Conservation (phyloP, 441 rosid species). For the Bruguiera hainesii region DNA sequence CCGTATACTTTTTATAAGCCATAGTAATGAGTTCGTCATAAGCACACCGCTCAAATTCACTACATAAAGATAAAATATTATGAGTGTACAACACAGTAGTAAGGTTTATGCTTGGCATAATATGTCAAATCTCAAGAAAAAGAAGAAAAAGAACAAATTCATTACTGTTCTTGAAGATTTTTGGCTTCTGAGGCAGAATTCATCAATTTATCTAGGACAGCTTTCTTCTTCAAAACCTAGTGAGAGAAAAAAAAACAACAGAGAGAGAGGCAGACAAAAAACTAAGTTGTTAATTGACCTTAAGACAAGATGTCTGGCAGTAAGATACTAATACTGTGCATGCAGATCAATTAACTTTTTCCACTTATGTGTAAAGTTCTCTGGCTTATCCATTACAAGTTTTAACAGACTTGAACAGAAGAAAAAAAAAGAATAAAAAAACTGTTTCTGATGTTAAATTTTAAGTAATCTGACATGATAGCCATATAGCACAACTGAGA, state of each 20-base stretch:
- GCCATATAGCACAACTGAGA: conserved; percentile 17
- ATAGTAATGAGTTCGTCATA: conserved; percentile 71
- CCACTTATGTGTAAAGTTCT: not conserved
- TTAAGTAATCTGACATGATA: conserved; percentile 7
- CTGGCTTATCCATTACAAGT: not conserved
- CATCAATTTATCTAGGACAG: conserved; percentile 50
- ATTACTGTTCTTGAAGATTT: conserved; percentile 72
- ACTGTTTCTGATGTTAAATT: conserved; percentile 2
- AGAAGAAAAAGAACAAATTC: conserved; percentile 18
- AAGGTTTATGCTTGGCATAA: conserved; percentile 6
- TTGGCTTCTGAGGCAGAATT: conserved; percentile 54
- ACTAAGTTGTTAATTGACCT: conserved; percentile 2
- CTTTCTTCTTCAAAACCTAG: conserved; percentile 70
- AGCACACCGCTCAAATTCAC: conserved; percentile 77
- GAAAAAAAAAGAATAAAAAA: not conserved
- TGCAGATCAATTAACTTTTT: no score
- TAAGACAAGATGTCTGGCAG: conserved; percentile 17
- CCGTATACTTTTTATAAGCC: conserved; percentile 91
- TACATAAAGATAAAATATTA: conserved; percentile 28
- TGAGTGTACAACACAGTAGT: conserved; percentile 7
- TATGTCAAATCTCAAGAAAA: conserved; percentile 13
- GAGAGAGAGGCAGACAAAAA: conserved; percentile 10
- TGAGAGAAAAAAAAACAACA: not conserved
- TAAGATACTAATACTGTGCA: not conserved
- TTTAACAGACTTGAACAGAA: not conserved